Evolutionary conservation across 2,329 filamentous ascomycete species (phyloP).

Genomic region (Colletotrichum musae): DNA sequence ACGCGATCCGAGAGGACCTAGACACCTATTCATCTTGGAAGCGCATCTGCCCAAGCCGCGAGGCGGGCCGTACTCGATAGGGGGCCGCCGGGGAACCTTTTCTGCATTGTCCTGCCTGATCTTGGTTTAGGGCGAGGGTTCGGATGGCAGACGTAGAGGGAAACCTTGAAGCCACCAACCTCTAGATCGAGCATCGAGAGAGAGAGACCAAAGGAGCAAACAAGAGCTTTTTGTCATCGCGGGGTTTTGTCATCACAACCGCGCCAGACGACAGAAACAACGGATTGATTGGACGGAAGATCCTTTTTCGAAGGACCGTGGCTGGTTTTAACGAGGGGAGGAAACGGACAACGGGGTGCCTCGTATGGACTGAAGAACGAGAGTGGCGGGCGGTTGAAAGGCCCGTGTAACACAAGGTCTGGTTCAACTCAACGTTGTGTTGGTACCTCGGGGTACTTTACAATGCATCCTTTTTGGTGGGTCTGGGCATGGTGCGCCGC

Average conservation of each 20-base stretch:
- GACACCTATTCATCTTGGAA: too few species aligned
- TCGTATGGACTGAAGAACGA: slow-evolving; percentile 22
- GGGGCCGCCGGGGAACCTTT: neutral
- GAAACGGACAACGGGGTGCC: neutral
- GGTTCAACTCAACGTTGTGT: neutral
- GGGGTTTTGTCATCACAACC: neutral
- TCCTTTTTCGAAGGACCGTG: neutral
- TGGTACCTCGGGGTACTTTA: neutral
- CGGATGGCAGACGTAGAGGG: neutral
- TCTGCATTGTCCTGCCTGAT: slow-evolving; percentile 9
- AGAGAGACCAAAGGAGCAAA: neutral
- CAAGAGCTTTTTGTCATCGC: neutral
- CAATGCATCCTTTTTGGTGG: slow-evolving; percentile 3
- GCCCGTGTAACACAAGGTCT: slow-evolving; percentile 7
- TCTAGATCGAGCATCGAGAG: slow-evolving; percentile 8
- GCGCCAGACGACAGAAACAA: too few species aligned
- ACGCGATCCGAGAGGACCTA: neutral
- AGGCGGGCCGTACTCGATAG: neutral
- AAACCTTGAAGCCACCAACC: slow-evolving; percentile 12
- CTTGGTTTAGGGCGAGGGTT: slow-evolving; percentile 3
- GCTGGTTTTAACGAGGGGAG: neutral
- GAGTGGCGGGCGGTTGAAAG: slow-evolving; percentile 1
- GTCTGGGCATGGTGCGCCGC: slow-evolving; percentile 4
- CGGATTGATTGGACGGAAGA: neutral
- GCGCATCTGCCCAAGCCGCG: neutral